Evolutionary conservation across 1,284 basidiomycete species (phyloP).

Genomic region (Ceratobasidium sp.): DNA sequence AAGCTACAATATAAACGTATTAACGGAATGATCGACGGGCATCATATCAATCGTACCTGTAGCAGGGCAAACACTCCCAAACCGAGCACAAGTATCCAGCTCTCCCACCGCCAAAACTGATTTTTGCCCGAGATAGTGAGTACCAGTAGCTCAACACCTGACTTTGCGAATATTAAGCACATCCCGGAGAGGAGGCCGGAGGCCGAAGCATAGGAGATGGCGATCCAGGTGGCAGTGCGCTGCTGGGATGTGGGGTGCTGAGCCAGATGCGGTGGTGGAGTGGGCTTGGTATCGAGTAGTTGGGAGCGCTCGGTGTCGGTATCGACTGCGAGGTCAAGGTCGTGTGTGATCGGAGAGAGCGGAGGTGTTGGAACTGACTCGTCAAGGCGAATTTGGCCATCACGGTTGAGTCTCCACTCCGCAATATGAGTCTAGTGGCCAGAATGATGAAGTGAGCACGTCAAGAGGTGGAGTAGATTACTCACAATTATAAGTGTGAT

Average conservation of each 20-base stretch:
- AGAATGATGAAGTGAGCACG: slow-evolving; percentile 1
- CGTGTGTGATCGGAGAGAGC: slow-evolving; percentile 31
- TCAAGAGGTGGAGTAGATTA: slow-evolving; percentile 46
- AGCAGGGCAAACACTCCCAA: slow-evolving; percentile 77
- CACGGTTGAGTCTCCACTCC: slow-evolving; percentile 62
- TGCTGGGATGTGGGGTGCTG: slow-evolving; percentile 38
- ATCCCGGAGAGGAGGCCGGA: slow-evolving; percentile 94
- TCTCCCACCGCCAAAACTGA: slow-evolving; percentile 88
- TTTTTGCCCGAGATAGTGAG: slow-evolving; percentile 83
- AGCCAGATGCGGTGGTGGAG: slow-evolving; percentile 37
- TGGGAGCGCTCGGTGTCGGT: slow-evolving; percentile 66
- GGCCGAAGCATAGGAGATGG: slow-evolving; percentile 88
- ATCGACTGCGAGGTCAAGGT: slow-evolving; percentile 42
- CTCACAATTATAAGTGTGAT: slow-evolving; percentile 72
- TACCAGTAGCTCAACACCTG: slow-evolving; percentile 89
- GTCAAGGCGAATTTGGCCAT: slow-evolving; percentile 37
- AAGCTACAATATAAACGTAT: slow-evolving; percentile 59
- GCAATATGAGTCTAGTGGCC: slow-evolving; percentile 63
- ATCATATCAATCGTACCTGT: slow-evolving; percentile 57
- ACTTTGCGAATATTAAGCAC: slow-evolving; percentile 94
- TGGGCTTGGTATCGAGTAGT: slow-evolving; percentile 64
- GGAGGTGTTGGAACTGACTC: slow-evolving; percentile 37
- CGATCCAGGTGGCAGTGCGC: slow-evolving; percentile 64
- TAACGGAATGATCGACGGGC: slow-evolving; percentile 23
- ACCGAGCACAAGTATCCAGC: slow-evolving; percentile 80